Percentiles rank a stretch among this genome's conserved stretches.
Conservation (phyloP, 768 basidiomycete species). For the Flagelloscypha sp. region DNA sequence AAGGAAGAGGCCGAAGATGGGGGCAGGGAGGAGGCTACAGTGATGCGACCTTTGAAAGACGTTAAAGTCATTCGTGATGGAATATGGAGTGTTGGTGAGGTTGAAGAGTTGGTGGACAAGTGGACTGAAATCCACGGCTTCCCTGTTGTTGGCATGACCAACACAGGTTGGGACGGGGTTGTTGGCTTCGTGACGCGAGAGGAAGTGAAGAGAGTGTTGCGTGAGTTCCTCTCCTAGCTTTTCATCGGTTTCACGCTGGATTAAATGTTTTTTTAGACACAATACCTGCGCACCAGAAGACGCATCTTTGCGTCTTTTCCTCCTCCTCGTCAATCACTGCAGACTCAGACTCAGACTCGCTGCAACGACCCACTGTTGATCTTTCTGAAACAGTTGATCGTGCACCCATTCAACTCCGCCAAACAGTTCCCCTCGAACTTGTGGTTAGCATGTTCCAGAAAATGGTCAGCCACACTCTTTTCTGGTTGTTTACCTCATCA, state of each 20-base stretch:
- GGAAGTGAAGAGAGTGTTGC: slow-evolving; percentile 31
- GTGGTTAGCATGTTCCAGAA: slow-evolving; percentile 72
- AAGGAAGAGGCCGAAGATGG: no score
- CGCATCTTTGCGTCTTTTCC: slow-evolving; percentile 26
- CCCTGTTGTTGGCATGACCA: slow-evolving; percentile 47
- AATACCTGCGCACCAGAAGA: slow-evolving; percentile 23
- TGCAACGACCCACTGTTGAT: slow-evolving; percentile 25
- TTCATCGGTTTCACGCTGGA: not conserved
- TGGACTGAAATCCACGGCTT: slow-evolving; percentile 50
- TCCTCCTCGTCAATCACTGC: slow-evolving; percentile 18
- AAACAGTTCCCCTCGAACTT: slow-evolving; percentile 62
- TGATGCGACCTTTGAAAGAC: slow-evolving; percentile 47
- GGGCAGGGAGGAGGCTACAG: slow-evolving; percentile 50
- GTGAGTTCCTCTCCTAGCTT: slow-evolving; percentile 16
- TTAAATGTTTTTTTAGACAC: slow-evolving; percentile 15
- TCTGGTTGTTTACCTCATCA: no score
- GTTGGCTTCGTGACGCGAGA: slow-evolving; percentile 58
- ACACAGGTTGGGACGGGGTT: no score
- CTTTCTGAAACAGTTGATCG: slow-evolving; percentile 31
- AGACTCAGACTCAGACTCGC: slow-evolving; percentile 24
- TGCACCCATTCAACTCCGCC: slow-evolving; percentile 52
- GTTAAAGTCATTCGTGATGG: slow-evolving; percentile 48
- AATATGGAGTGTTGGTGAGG: slow-evolving; percentile 35
- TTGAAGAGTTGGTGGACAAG: slow-evolving; percentile 28
- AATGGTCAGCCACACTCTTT: no score